phyloP scores from a whole-genome alignment of 2,329 filamentous ascomycete genomes.

The Zymoseptoria brevis region DNA sequence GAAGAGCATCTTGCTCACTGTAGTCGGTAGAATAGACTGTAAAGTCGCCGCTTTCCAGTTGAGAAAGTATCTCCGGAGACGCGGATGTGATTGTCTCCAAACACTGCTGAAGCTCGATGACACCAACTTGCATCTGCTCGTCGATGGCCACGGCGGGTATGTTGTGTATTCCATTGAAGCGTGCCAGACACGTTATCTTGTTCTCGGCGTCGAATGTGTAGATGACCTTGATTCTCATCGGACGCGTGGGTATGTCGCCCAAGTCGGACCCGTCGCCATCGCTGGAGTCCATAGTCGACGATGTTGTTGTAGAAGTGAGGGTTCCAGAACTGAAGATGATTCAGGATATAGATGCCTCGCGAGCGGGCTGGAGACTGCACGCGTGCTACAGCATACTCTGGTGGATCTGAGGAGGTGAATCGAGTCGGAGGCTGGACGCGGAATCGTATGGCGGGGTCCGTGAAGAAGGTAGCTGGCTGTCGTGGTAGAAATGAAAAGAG shows the following conservation, averaged over 20 bases:
- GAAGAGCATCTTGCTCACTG: constrained; percentile 84
- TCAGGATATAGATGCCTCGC: constrained; percentile 13
- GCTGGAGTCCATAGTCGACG: constrained; percentile 19
- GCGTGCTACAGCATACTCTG: constrained; percentile 25
- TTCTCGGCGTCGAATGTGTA: constrained; percentile 91
- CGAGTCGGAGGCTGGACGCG: not conserved
- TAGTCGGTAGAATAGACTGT: constrained; percentile 97
- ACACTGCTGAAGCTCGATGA: constrained; percentile 80
- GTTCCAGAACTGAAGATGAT: constrained; percentile 8
- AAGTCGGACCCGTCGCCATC: constrained; percentile 19
- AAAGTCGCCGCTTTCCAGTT: constrained; percentile 66
- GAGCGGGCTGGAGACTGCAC: constrained; percentile 18
- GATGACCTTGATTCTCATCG: constrained; percentile 74
- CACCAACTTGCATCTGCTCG: constrained; percentile 70
- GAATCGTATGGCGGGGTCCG: not conserved
- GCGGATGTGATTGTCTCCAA: constrained; percentile 69
- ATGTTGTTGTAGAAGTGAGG: constrained; percentile 17
- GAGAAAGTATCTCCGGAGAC: constrained; percentile 77
- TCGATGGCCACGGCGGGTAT: constrained; percentile 77
- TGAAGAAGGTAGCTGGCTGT: not conserved
- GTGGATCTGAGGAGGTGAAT: not conserved
- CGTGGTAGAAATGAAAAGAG: not conserved
- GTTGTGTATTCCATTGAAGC: constrained; percentile 69
- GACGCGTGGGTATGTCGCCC: constrained; percentile 31
- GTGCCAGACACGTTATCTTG: constrained; percentile 81